Evolutionary conservation across 768 basidiomycete genomes (phyloP), one percentile per base, ranked within the genome.

Genomic region (Mycena epipterygia): DNA sequence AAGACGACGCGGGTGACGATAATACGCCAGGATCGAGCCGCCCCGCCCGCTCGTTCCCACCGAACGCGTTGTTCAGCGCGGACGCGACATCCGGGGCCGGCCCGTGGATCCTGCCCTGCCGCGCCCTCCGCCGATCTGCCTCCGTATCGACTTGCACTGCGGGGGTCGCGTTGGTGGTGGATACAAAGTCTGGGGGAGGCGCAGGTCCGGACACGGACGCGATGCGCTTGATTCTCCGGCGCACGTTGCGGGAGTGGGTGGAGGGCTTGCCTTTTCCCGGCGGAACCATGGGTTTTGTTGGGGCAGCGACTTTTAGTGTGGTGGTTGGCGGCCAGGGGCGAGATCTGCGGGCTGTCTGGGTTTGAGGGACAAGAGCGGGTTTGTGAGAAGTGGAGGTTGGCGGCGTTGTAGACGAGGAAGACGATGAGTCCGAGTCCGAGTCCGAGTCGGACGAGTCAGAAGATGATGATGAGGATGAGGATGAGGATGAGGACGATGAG

Each of bases 391-490:
- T 25, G 17, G 55, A 52, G n/a, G 44, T 56, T 42, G 63, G 56
- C 16, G 72, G 51, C 49, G 61, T 19, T 23, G 46, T 33, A 32
- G 63, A 59, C 21, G 66, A 73, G 16, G 77, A 74, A 19, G 76
- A 68, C 37, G 76, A 65, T 17, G 76, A 77, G 30, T 73, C 76
- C 0, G 79, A 79, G 19, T 79, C 78, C 16, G 79, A 78, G 14
- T 73, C 73, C 23, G 82, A 83, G 14, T 77, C 76, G 3, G 80
- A 75, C 14, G 77, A 71, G 16, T 77, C 69, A 29, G 46, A 17
- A 63, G 64, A 25, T 48, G 71, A 55, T 75, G 73, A 27, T 13
- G 65, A 71, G 41, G 55, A 66, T 7, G 56, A 19, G 5, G 63
- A 75, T 7, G 78, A 75, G 16, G 76, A 67, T 39, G 78, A 70